phyloP scores from a whole-genome alignment of 257 asterid genomes.

The Perilla frutescens region DNA sequence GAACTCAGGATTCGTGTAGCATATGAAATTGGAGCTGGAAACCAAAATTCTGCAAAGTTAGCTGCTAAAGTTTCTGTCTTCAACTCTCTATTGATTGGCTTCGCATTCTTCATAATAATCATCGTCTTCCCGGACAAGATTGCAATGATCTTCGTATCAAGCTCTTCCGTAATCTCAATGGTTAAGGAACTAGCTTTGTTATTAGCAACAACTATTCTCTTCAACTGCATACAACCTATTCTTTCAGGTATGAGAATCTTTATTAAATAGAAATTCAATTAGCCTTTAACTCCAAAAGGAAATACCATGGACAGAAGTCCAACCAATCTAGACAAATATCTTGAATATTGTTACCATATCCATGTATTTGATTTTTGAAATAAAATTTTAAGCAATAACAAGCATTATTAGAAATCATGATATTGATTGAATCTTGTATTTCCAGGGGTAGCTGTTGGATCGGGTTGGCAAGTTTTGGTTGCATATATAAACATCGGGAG shows the following conservation, averaged over 20 bases:
- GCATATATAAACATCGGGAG: conserved; percentile 58
- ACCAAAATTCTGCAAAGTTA: conserved; percentile 53
- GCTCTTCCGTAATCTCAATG: conserved; percentile 55
- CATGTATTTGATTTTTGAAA: no score
- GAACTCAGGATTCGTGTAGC: conserved; percentile 65
- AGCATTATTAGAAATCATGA: no score
- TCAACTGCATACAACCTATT: conserved; percentile 62
- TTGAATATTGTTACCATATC: no score
- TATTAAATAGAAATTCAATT: conserved; percentile 7
- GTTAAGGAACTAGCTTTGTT: conserved; percentile 53
- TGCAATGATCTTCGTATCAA: conserved; percentile 59
- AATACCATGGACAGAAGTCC: not conserved
- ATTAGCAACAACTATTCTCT: conserved; percentile 54
- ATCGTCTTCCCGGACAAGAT: conserved; percentile 52
- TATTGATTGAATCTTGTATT: not conserved
- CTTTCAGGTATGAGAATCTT: conserved; percentile 54
- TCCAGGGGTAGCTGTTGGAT: conserved; percentile 69
- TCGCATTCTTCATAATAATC: conserved; percentile 43
- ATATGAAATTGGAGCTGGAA: conserved; percentile 68
- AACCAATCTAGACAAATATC: no score
- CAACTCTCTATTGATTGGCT: conserved; percentile 50
- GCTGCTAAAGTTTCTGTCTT: conserved; percentile 52
- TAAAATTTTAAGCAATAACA: no score
- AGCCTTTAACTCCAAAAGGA: not conserved
- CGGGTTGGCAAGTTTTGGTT: conserved; percentile 66